Evolutionary conservation across 2,329 filamentous ascomycete genomes (phyloP).

Genomic region (Zopfia rhizophila): DNA sequence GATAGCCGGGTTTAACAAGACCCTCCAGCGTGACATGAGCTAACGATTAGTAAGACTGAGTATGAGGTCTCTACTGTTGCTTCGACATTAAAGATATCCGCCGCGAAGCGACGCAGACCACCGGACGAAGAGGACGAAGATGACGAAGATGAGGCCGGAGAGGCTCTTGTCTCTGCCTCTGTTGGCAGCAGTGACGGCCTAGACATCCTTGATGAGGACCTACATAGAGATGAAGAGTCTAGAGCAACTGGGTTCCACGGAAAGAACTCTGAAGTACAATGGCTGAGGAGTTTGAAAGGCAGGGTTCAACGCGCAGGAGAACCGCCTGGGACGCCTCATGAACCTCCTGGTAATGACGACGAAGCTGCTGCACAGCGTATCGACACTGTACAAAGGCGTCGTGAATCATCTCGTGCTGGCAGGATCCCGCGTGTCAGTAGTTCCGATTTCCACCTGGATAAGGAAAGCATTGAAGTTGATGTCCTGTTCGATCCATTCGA

Average conservation of each 20-base stretch:
- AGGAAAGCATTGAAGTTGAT: conserved; percentile 15
- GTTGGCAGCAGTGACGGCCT: conserved; percentile 37
- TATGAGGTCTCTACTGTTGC: too few relatives aligned
- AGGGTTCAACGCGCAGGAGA: conserved; percentile 19
- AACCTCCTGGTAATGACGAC: conserved; percentile 26
- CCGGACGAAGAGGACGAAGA: too few relatives aligned
- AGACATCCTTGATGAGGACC: conserved; percentile 36
- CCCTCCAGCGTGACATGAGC: too few relatives aligned
- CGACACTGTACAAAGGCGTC: too few relatives aligned
- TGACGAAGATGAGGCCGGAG: conserved; percentile 22
- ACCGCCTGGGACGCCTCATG: conserved; percentile 25
- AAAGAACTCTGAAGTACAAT: conserved; percentile 36
- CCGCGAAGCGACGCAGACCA: conserved; percentile 20
- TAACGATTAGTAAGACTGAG: too few relatives aligned
- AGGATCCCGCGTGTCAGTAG: too few relatives aligned
- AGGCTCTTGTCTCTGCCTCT: conserved; percentile 34
- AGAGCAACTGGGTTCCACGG: conserved; percentile 40
- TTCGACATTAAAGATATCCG: too few relatives aligned
- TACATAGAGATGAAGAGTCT: conserved; percentile 29
- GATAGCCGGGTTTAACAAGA: too few relatives aligned
- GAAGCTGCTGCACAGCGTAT: conserved; percentile 24
- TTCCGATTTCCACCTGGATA: too few relatives aligned
- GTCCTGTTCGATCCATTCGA: conserved; percentile 32
- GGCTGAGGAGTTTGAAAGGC: conserved; percentile 33
- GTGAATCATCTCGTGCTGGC: too few relatives aligned